These are phyloP conservation scores for Beauveria sp. DNA, from an alignment of 2,329 filamentous ascomycete species.

Conservation along the genomic window DNA sequence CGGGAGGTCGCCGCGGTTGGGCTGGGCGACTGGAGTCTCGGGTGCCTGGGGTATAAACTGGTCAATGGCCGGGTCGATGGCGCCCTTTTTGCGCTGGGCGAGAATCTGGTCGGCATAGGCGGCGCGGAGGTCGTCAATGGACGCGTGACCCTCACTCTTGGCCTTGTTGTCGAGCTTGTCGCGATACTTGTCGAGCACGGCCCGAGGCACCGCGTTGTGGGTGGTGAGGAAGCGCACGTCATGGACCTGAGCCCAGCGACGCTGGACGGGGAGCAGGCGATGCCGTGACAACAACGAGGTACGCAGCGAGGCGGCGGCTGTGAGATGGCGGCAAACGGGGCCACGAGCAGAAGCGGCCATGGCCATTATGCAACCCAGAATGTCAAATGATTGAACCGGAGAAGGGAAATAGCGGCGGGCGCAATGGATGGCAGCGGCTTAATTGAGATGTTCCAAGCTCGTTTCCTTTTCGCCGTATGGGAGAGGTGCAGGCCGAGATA, in stretches of 20 bases:
- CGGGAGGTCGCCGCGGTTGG: conserved; percentile 25
- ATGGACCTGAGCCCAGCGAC: conserved; percentile 85
- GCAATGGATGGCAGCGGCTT: not conserved
- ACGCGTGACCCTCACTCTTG: conserved; percentile 58
- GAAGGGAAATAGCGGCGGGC: not conserved
- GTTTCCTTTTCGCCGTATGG: not conserved
- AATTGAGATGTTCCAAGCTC: not conserved
- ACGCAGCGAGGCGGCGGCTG: conserved; percentile 24
- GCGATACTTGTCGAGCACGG: conserved; percentile 76
- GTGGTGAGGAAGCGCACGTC: conserved; percentile 86
- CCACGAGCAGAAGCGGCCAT: conserved; percentile 31
- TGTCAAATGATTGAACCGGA: not conserved
- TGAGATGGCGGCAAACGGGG: conserved; percentile 41
- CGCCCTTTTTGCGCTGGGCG: conserved; percentile 59
- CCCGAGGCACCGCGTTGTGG: conserved; percentile 53
- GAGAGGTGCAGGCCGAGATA: not conserved
- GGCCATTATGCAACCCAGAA: not conserved
- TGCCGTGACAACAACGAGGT: conserved; percentile 8
- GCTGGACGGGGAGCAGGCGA: conserved; percentile 45
- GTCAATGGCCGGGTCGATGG: conserved; percentile 37
- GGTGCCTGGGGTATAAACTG: conserved; percentile 26
- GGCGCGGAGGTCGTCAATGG: conserved; percentile 69
- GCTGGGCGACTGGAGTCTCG: conserved; percentile 28
- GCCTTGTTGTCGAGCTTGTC: conserved; percentile 81
- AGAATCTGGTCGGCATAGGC: conserved; percentile 82